Evolutionary conservation across 176 grass and related monocot genomes (phyloP), one percentile per base, ranked within the genome.

Genomic region (Neostapfia colusana): DNA sequence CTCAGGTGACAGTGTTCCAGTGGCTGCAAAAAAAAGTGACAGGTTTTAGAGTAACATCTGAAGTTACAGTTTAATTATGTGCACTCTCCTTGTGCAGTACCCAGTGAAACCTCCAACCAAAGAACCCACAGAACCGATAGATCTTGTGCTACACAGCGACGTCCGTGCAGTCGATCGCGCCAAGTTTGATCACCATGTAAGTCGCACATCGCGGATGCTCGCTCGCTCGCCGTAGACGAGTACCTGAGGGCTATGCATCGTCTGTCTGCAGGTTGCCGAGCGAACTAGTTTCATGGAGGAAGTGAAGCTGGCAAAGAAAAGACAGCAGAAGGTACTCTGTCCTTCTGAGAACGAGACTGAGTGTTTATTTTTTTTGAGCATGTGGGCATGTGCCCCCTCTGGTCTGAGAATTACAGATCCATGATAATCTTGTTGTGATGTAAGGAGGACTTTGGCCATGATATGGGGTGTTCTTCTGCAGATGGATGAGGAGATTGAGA

Each of bases 171-270:
- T 88, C 1, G 70, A 67, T 2, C 89, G 95, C 4, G 58, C 87
- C 68, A 86, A 82, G 45, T 98, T 98, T 71, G 91, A 98, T 88
- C 65, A 59, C 46, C 85, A 82, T 42, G 95, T 98, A 88, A 92
- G 92, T 76, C 43, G 81, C 55, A 26, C 41, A 58, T 31, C 79
- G 69, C 67, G n/a, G n/a, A 77, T 74, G 63, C 54, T 80, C 12
- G 4, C 54, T 80, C 12, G 4, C 14, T 75, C 15, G 5, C 46
- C 28, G 1, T 85, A 4, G 5, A 73, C 7, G 43, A 59, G 12
- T 86, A 67, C 26, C 43, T 58, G 27, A 80, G 37, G 50, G 67
- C 58, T 36, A 34, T 74, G 65, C 57, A 63, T 35, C 18, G 14
- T 3, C 10, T 76, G 20, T 64, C 24, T 82, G 45, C 67, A 98